Evolutionary conservation across 1,139 yeast genomes (phyloP).

Genomic region (Geotrichum cucujoidarum): DNA sequence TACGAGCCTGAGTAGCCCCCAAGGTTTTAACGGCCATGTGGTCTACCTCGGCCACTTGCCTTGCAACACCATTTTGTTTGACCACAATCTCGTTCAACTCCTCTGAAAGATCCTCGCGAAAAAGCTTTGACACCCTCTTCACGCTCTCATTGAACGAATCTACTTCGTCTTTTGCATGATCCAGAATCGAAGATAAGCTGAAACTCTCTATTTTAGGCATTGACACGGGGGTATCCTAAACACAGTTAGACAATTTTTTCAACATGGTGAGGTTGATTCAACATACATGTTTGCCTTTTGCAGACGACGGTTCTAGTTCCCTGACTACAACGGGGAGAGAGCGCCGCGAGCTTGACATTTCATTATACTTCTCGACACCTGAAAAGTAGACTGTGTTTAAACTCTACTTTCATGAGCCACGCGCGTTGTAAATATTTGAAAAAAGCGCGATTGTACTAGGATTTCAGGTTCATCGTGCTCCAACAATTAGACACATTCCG

Average conservation of each 20-base stretch:
- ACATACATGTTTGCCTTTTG: constrained; percentile 5
- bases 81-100: constrained; percentile 22
- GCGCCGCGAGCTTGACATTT: constrained; percentile 11
- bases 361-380: too few relatives aligned
- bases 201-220: constrained; percentile 25
- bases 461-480: too few relatives aligned
- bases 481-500: too few relatives aligned
- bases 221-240: constrained; percentile 10
- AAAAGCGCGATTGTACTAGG: too few relatives aligned
- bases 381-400: too few relatives aligned
- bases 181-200: constrained; percentile 15
- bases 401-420: too few relatives aligned
- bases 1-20: constrained; percentile 20
- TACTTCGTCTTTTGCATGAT: constrained; percentile 13
- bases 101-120: constrained; percentile 22
- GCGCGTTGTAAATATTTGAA: too few relatives aligned
- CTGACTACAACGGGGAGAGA: constrained; percentile 12
- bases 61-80: constrained; percentile 23
- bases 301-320: constrained; percentile 12
- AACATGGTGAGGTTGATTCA: constrained; percentile 1
- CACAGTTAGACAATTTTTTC: constrained; percentile 12
- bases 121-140: constrained; percentile 17
- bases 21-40: constrained; percentile 22
- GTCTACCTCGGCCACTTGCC: constrained; percentile 24
- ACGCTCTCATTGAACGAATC: constrained; percentile 20